Percentiles rank a stretch among this genome's conserved stretches.
Conservation (phyloP, 257 asterid genomes). For the Ilex asprella region DNA sequence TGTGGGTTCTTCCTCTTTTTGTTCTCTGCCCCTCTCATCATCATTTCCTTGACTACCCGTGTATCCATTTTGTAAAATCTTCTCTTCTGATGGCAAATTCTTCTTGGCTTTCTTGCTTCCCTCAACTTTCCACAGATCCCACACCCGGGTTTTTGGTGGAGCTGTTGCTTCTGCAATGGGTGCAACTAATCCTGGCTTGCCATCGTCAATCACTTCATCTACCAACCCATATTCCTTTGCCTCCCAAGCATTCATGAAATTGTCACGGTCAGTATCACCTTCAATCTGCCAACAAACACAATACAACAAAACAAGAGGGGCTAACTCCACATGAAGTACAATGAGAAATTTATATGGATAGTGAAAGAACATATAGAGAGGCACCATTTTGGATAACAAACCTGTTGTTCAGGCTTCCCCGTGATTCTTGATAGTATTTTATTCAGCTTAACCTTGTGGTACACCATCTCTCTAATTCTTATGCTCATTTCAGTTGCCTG, state of each 20-base stretch:
- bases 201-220: constrained; percentile 87
- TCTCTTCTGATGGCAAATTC: constrained; percentile 73
- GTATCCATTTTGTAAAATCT: constrained; percentile 31
- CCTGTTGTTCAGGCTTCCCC: constrained; percentile 85
- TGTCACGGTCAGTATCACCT: constrained; percentile 70
- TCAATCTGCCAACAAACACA: constrained; percentile 41
- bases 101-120: constrained; percentile 53
- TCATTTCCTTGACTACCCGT: constrained; percentile 23
- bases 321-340: background rate
- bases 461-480: constrained; percentile 75
- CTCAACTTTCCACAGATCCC: constrained; percentile 62
- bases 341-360: background rate
- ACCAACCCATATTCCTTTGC: constrained; percentile 86
- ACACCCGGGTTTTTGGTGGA: constrained; percentile 73
- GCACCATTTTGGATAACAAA: constrained; percentile 15
- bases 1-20: constrained; percentile 43
- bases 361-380: background rate
- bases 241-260: constrained; percentile 93
- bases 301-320: background rate
- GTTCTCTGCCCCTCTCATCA: constrained; percentile 28
- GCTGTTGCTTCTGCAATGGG: constrained; percentile 55
- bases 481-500: constrained; percentile 85
- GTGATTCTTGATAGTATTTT: constrained; percentile 82
- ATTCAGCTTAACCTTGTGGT: constrained; percentile 71
- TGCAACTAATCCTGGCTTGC: constrained; percentile 89